phyloP scores from a whole-genome alignment of 306 rosid species.

The Trifolium pratense region DNA sequence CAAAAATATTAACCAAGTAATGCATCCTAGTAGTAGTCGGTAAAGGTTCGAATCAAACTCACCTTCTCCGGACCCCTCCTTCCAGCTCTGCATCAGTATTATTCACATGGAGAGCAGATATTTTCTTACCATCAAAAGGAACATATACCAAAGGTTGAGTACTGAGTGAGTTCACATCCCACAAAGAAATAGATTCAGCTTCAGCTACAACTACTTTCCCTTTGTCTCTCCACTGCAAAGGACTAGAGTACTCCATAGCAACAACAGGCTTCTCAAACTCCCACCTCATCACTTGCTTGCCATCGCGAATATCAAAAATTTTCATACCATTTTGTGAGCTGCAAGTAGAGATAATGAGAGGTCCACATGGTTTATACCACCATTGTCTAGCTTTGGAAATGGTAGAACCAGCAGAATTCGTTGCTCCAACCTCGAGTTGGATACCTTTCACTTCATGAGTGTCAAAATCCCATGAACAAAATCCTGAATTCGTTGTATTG shows the following conservation, averaged over 20 bases:
- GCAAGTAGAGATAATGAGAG: constrained; percentile 71
- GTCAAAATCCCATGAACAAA: constrained; percentile 97
- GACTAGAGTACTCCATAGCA: constrained; percentile 88
- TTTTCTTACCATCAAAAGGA: constrained; percentile 58
- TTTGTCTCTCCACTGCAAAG: constrained; percentile 96
- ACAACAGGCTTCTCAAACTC: constrained; percentile 73
- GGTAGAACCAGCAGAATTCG: constrained; percentile 54
- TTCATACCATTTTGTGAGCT: constrained; percentile 68
- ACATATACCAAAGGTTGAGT: constrained; percentile 71
- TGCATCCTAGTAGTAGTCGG: background rate
- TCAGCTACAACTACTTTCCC: constrained; percentile 89
- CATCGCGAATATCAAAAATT: constrained; percentile 84
- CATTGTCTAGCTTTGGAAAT: constrained; percentile 69
- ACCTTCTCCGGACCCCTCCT: constrained; percentile 96
- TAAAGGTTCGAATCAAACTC: constrained; percentile 27
- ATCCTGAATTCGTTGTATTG: constrained; percentile 80
- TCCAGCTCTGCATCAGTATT: constrained; percentile 89
- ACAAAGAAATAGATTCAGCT: constrained; percentile 72
- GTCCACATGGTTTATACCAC: constrained; percentile 97
- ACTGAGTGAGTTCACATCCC: constrained; percentile 86
- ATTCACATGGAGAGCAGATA: constrained; percentile 84
- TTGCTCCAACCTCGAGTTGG: constrained; percentile 58
- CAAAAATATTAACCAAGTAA: background rate
- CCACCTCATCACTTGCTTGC: constrained; percentile 91
- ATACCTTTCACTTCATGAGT: constrained; percentile 74